Conservation (phyloP, 2,329 filamentous ascomycete species). For the Epicoccum nigrum region DNA sequence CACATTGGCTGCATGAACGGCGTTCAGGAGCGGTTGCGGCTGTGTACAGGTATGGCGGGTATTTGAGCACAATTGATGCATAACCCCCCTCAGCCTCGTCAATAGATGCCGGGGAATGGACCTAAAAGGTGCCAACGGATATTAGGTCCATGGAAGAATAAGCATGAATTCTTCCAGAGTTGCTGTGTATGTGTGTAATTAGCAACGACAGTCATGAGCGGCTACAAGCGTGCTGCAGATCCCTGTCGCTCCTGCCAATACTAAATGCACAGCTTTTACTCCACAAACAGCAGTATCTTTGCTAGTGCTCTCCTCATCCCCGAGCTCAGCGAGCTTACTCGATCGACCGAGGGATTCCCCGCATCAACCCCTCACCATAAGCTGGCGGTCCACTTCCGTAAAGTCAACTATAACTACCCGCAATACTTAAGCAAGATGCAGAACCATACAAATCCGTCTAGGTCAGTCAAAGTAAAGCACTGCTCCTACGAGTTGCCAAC, state of each 20-base stretch:
- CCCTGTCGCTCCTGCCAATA: too few relatives aligned
- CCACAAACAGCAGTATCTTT: too few relatives aligned
- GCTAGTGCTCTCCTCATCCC: background rate
- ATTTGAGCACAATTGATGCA: constrained; percentile 13
- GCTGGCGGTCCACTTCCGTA: too few relatives aligned
- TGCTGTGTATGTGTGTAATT: too few relatives aligned
- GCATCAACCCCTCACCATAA: constrained; percentile 13
- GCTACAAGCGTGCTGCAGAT: too few relatives aligned
- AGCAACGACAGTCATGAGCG: too few relatives aligned
- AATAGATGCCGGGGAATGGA: constrained; percentile 5
- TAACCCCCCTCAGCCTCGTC: constrained; percentile 1
- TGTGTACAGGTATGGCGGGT: constrained; percentile 3
- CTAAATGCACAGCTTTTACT: too few relatives aligned
- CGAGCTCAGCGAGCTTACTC: constrained; percentile 1
- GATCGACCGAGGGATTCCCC: constrained; percentile 14
- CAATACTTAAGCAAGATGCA: background rate
- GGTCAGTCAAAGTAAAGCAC: too few relatives aligned
- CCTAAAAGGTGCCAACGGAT: constrained; percentile 8
- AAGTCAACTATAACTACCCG: background rate
- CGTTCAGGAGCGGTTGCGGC: constrained; percentile 8
- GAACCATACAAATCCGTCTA: background rate
- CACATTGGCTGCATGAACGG: constrained; percentile 16
- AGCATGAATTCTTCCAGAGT: constrained; percentile 2
- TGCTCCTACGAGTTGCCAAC: background rate
- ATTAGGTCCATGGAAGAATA: constrained; percentile 1